Conservation (phyloP, 352 stramenopile species). For the Thalassiosira livingstoniorum region DNA sequence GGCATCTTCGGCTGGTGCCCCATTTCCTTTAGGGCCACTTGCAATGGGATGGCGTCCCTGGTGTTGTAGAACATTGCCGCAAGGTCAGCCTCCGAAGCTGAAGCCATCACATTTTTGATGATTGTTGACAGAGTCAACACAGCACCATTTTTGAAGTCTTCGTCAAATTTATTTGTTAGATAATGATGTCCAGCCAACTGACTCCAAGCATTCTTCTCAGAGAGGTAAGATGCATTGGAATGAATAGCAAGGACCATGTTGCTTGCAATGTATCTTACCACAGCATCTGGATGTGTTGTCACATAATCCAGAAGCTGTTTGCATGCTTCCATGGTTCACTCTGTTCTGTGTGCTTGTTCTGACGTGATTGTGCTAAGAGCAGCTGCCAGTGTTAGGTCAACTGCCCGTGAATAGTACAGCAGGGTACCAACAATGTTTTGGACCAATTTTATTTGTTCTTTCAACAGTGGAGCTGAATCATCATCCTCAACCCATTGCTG, state of each 20-base stretch:
- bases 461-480: not conserved
- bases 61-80: not conserved
- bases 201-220: conserved; percentile 21
- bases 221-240: conserved; percentile 47
- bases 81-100: conserved; percentile 11
- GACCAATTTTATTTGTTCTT: conserved; percentile 14
- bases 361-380: not conserved
- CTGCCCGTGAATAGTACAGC: conserved; percentile 43
- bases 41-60: not conserved
- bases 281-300: conserved; percentile 51
- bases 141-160: not conserved
- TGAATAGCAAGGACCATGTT: conserved; percentile 54
- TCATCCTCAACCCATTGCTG: not conserved
- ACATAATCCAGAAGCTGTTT: conserved; percentile 47
- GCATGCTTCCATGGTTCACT: conserved; percentile 11
- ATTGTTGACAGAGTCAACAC: not conserved
- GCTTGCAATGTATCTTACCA: conserved; percentile 27
- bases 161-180: not conserved
- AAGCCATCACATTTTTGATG: conserved; percentile 7
- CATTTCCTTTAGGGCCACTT: not conserved
- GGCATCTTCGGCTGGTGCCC: conserved; percentile 1
- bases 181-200: conserved; percentile 25
- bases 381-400: conserved; percentile 28
- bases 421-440: conserved; percentile 47
- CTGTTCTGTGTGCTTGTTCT: conserved; percentile 36